These are phyloP conservation scores for Hylodesmum podocarpum DNA, from an alignment of 306 rosid species.

Conservation along the genomic window DNA sequence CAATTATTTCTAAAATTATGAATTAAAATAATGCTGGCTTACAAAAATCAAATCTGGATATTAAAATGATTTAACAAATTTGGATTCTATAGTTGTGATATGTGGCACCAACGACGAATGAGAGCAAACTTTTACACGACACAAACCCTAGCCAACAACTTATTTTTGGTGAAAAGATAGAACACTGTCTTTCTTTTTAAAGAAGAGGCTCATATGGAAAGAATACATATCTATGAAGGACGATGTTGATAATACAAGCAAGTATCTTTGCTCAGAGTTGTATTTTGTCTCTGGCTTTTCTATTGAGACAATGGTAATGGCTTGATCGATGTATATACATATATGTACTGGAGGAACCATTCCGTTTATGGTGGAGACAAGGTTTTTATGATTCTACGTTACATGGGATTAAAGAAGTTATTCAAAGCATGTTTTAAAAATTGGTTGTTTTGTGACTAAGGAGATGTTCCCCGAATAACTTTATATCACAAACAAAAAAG, in stretches of 20 bases:
- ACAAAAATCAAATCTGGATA: no score
- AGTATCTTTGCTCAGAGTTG: neutral
- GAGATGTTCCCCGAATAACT: conserved; percentile 34
- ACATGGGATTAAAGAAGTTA: conserved; percentile 21
- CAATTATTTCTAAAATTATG: no score
- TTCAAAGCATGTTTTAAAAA: conserved; percentile 25
- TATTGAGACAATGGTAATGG: conserved; percentile 43
- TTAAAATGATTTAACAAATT: no score
- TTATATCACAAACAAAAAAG: conserved; percentile 3
- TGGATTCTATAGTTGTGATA: neutral
- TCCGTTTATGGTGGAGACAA: conserved; percentile 38
- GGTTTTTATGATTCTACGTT: neutral
- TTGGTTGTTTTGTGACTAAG: neutral
- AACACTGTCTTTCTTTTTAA: conserved; percentile 24
- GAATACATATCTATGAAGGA: neutral
- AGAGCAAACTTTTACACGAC: neutral
- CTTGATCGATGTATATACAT: neutral
- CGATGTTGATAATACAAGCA: neutral
- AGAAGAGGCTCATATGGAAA: conserved; percentile 45
- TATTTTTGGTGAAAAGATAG: neutral
- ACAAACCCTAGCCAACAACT: neutral
- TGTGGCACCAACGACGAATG: neutral
- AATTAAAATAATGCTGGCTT: no score
- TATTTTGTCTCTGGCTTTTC: conserved; percentile 34
- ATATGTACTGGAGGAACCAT: conserved; percentile 7